phyloP scores from a whole-genome alignment of 208 protist genomes.

The Phytomonas serpens region DNA sequence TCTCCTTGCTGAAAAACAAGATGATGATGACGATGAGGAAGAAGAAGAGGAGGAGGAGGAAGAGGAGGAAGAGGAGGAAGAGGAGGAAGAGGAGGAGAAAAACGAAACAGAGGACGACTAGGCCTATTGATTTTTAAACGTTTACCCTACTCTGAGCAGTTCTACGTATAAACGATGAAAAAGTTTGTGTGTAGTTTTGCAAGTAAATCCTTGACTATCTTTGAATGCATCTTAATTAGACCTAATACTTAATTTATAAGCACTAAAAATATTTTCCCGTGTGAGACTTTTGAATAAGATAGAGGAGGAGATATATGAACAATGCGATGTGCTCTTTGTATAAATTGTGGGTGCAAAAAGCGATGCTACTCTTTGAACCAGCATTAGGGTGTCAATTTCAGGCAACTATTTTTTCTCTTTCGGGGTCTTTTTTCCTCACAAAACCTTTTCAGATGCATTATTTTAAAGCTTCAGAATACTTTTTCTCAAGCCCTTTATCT shows the following conservation, averaged over 20 bases:
- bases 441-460: not conserved
- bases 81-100: conserved; percentile 29
- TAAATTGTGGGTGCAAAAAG: not conserved
- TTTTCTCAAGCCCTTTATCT: not conserved
- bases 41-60: conserved; percentile 60
- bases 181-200: not conserved
- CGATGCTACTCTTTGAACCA: not conserved
- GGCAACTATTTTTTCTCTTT: not conserved
- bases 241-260: not conserved
- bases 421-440: not conserved
- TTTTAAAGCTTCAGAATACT: not conserved
- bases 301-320: not conserved
- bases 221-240: not conserved
- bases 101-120: conserved; percentile 26
- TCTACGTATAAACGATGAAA: not conserved
- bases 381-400: not conserved
- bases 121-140: not conserved
- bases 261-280: not conserved
- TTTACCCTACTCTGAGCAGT: not conserved
- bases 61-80: conserved; percentile 27
- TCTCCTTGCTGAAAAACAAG: conserved; percentile 35
- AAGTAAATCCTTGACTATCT: not conserved
- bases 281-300: not conserved
- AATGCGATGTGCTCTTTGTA: not conserved
- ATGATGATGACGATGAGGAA: conserved; percentile 70